Percentiles rank a stretch among this genome's conserved stretches.
Conservation (phyloP, 1,139 yeast genomes). For the Kodamaea ohmeri region DNA sequence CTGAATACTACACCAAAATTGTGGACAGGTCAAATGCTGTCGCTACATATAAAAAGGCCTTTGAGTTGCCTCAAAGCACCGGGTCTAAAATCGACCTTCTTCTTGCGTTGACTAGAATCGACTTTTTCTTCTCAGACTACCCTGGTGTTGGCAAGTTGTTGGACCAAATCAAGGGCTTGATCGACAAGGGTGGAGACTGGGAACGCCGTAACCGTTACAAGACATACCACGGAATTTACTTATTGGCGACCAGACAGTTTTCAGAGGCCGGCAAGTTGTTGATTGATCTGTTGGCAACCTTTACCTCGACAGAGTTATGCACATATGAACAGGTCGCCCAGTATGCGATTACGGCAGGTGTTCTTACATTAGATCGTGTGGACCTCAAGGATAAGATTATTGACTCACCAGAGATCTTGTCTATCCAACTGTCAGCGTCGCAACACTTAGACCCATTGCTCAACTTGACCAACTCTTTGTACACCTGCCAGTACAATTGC, state of each 20-base stretch:
- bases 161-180: constrained; percentile 67
- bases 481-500: constrained; percentile 82
- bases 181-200: constrained; percentile 99
- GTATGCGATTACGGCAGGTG: constrained; percentile 84
- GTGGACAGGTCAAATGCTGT: constrained; percentile 80
- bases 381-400: constrained; percentile 81
- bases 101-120: constrained; percentile 79
- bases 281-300: constrained; percentile 90
- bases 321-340: constrained; percentile 88
- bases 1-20: constrained; percentile 82
- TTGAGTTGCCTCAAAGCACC: constrained; percentile 77
- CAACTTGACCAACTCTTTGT: constrained; percentile 79
- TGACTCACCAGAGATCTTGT: constrained; percentile 91
- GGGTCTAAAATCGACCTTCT: constrained; percentile 88
- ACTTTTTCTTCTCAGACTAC: constrained; percentile 82
- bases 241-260: constrained; percentile 83
- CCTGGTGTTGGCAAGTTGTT: constrained; percentile 67
- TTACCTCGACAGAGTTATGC: constrained; percentile 91
- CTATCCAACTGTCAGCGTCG: constrained; percentile 71
- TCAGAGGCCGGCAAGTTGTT: constrained; percentile 77
- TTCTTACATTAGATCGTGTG: constrained; percentile 76
- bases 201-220: constrained; percentile 94
- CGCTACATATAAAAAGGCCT: constrained; percentile 68
- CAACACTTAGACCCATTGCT: constrained; percentile 72
- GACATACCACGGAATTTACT: constrained; percentile 84